Percentiles rank a stretch among this genome's conserved stretches.
These are phyloP conservation scores for Fonsecaea erecta DNA, from an alignment of 2,329 filamentous ascomycete genomes.

Conservation along the genomic window DNA sequence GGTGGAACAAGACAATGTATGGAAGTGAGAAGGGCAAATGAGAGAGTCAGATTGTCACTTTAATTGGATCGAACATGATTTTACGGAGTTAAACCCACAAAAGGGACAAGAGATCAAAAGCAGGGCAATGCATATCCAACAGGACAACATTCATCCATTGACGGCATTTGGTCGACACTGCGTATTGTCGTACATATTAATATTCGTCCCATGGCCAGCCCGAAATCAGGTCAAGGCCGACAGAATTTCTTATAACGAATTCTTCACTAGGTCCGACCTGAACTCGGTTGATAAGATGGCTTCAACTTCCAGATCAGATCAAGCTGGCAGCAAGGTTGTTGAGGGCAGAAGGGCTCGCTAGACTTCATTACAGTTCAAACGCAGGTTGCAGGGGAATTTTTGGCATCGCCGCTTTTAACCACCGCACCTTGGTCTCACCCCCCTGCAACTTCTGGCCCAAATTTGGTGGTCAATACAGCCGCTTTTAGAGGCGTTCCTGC, in stretches of 20 bases:
- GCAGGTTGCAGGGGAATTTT: too few relatives aligned
- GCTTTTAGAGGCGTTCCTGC: too few relatives aligned
- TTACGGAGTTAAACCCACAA: background rate
- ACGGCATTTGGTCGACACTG: background rate
- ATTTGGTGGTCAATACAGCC: too few relatives aligned
- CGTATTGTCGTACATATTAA: background rate
- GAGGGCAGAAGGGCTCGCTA: background rate
- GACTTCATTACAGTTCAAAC: background rate
- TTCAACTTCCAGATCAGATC: background rate
- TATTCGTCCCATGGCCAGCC: background rate
- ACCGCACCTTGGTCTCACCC: too few relatives aligned
- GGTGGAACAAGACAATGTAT: conserved; percentile 29
- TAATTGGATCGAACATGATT: background rate
- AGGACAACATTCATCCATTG: background rate
- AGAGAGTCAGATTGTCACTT: conserved; percentile 25
- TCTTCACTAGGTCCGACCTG: background rate
- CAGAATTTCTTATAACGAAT: background rate
- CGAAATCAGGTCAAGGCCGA: background rate
- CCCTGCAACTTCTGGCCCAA: too few relatives aligned
- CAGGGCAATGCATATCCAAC: background rate
- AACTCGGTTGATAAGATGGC: too few relatives aligned
- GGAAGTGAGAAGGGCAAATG: conserved; percentile 30
- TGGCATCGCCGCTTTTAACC: too few relatives aligned
- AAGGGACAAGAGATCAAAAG: background rate
- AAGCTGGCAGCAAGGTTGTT: background rate